These are phyloP conservation scores for Piedraia hortae DNA, from an alignment of 2,329 filamentous ascomycete species.

Conservation along the genomic window DNA sequence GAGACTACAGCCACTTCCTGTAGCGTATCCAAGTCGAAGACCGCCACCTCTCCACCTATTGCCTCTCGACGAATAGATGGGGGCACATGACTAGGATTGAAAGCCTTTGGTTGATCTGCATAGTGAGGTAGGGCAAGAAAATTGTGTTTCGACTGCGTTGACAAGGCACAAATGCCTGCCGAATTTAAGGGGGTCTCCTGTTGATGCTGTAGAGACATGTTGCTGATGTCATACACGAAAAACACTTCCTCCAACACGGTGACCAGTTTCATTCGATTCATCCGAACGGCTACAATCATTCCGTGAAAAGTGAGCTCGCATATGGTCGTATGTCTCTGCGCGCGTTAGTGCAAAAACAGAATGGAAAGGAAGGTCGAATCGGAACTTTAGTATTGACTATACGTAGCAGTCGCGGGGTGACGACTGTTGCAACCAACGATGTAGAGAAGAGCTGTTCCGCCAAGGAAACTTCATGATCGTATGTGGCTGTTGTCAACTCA, in stretches of 20 bases:
- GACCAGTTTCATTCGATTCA: slow-evolving; percentile 81
- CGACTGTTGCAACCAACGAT: slow-evolving; percentile 74
- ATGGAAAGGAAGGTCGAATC: not conserved
- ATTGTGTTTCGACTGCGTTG: slow-evolving; percentile 83
- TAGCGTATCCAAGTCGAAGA: slow-evolving; percentile 70
- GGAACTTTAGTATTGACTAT: slow-evolving; percentile 88
- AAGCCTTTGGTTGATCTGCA: slow-evolving; percentile 23
- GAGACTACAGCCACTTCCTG: slow-evolving; percentile 91
- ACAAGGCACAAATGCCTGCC: slow-evolving; percentile 61
- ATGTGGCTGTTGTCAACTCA: slow-evolving; percentile 76
- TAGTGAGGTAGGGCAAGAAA: slow-evolving; percentile 85
- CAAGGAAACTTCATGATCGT: slow-evolving; percentile 70
- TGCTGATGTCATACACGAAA: slow-evolving; percentile 95
- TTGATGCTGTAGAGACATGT: slow-evolving; percentile 83
- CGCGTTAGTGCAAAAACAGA: not conserved
- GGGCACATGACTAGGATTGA: slow-evolving; percentile 50
- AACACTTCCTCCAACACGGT: slow-evolving; percentile 90
- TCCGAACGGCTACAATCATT: slow-evolving; percentile 73
- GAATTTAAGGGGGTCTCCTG: slow-evolving; percentile 89
- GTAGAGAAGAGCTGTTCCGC: slow-evolving; percentile 98
- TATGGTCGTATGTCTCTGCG: slow-evolving; percentile 50
- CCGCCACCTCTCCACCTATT: slow-evolving; percentile 71
- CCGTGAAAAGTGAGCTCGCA: slow-evolving; percentile 97
- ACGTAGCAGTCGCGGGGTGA: slow-evolving; percentile 72
- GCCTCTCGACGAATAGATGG: slow-evolving; percentile 40